A percentile compares a stretch with the other conserved stretches of the same genome.
These are phyloP conservation scores for Medicago ruthenica DNA, from an alignment of 306 rosid genomes.

Conservation along the genomic window DNA sequence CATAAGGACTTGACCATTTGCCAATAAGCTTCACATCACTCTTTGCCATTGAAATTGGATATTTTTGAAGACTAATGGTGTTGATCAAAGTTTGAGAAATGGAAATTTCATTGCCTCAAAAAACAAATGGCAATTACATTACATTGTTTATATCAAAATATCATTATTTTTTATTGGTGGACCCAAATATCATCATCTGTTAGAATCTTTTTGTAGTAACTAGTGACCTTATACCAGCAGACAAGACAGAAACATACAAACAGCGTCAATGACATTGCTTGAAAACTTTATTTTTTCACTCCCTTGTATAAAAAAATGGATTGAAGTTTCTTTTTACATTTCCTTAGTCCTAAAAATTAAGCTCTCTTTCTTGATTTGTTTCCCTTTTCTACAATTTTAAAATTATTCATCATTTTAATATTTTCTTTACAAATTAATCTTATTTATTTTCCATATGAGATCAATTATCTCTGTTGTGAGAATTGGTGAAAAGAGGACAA, in stretches of 20 bases:
- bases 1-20: constrained; percentile 61
- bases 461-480: not conserved
- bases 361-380: too few species aligned
- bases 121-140: not conserved
- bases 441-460: not conserved
- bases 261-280: not conserved
- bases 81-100: not conserved
- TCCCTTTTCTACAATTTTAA: too few species aligned
- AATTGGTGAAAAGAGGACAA: not conserved
- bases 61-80: not conserved
- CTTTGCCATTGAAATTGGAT: constrained; percentile 42
- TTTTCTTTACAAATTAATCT: not conserved
- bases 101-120: not conserved
- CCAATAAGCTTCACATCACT: constrained; percentile 60
- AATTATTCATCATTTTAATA: too few species aligned
- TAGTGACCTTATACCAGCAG: constrained; percentile 1
- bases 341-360: not conserved
- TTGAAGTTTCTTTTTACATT: not conserved
- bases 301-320: not conserved
- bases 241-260: constrained; percentile 2
- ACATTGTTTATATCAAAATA: constrained; percentile 12
- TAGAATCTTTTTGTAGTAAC: not conserved
- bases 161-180: not conserved
- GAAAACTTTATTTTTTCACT: not conserved
- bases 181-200: not conserved